Conservation (phyloP, 495 filamentous ascomycete genomes). For the Xylaria grammica region DNA sequence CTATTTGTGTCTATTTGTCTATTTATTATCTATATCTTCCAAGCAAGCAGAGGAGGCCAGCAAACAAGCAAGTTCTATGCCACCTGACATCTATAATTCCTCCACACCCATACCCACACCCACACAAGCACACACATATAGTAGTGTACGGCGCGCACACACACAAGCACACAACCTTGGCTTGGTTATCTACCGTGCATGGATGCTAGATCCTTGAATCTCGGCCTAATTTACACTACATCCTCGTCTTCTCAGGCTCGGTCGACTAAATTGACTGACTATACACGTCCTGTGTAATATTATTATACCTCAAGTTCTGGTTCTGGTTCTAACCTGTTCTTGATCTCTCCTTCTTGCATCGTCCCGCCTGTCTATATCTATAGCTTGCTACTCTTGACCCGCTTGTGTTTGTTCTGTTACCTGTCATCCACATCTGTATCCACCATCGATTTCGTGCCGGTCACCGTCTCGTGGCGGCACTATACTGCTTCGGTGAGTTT, state of each 20-base stretch:
- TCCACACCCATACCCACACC: constrained; percentile 13
- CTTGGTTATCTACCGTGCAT: constrained; percentile 16
- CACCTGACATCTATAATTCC: constrained; percentile 20
- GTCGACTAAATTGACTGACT: constrained; percentile 1
- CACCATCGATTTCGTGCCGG: constrained; percentile 18
- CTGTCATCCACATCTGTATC: neutral
- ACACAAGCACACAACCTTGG: neutral
- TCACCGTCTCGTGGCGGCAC: constrained; percentile 23
- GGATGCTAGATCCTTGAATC: constrained; percentile 21
- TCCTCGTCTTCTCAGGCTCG: neutral
- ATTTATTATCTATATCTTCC: constrained; percentile 9
- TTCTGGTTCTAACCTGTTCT: neutral
- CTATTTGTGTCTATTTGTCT: constrained; percentile 10
- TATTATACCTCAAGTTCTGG: constrained; percentile 16
- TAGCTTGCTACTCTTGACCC: neutral
- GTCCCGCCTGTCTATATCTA: constrained; percentile 10
- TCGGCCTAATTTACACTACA: constrained; percentile 22
- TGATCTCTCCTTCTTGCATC: neutral
- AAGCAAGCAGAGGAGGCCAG: constrained; percentile 12
- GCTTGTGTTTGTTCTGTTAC: neutral
- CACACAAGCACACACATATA: constrained; percentile 10
- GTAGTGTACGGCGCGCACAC: too few species aligned
- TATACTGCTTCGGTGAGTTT: constrained; percentile 26
- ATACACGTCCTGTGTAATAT: constrained; percentile 6
- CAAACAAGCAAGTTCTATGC: constrained; percentile 9